A percentile compares a stretch with the other conserved stretches of the same genome.
Evolutionary conservation across 352 stramenopile species (phyloP).

Genomic region (Globisporangium echinulatum): DNA sequence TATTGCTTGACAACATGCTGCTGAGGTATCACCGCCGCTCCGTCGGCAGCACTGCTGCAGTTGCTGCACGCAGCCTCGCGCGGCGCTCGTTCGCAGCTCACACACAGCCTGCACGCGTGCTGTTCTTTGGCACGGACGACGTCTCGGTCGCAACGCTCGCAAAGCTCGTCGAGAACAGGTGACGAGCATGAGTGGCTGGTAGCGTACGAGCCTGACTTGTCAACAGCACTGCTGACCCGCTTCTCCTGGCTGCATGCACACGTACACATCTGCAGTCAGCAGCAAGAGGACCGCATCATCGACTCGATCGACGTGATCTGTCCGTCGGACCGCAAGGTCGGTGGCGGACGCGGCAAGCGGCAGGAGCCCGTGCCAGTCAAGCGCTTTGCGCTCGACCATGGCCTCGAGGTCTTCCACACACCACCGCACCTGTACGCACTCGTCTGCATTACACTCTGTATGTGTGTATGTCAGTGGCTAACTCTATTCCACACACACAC

Average conservation of each 20-base stretch:
- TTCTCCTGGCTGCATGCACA: conserved; percentile 1
- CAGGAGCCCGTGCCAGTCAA: conserved; percentile 72
- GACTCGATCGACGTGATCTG: conserved; percentile 69
- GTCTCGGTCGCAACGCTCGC: conserved; percentile 76
- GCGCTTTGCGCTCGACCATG: conserved; percentile 56
- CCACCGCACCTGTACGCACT: conserved; percentile 48
- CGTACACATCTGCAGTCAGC: conserved; percentile 13
- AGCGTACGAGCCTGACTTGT: no score
- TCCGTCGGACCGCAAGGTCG: conserved; percentile 75
- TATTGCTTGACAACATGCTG: no score
- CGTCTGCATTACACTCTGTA: not conserved
- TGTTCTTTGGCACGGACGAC: conserved; percentile 86
- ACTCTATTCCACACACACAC: no score
- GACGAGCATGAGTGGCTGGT: not conserved
- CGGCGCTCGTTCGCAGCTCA: conserved; percentile 7
- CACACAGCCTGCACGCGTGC: conserved; percentile 33
- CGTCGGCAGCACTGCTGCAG: not conserved
- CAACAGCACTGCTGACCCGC: not conserved
- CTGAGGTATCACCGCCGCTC: no score
- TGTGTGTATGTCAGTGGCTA: no score
- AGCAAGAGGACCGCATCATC: conserved; percentile 25
- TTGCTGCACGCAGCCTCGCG: not conserved
- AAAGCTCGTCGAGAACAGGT: conserved; percentile 64
- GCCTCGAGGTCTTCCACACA: conserved; percentile 55
- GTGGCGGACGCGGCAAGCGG: conserved; percentile 32